Percentiles rank a stretch among this genome's conserved stretches.
Evolutionary conservation across 2,329 filamentous ascomycete species (phyloP).

Genomic region (Colletotrichum neosansevieriae): DNA sequence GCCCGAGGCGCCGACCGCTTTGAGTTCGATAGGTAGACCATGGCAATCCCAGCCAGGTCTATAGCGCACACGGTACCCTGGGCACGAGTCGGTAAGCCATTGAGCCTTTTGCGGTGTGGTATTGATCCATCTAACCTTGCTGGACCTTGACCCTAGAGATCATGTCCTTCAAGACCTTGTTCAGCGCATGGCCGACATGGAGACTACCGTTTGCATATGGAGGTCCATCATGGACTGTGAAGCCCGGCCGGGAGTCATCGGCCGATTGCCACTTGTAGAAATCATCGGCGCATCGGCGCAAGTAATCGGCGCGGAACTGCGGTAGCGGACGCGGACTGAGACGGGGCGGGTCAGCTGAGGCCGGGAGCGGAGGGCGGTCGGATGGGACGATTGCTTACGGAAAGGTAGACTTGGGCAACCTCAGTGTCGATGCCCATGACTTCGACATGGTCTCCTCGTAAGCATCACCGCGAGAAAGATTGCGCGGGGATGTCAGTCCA

Average conservation of each 20-base stretch:
- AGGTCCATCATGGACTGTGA: conserved; percentile 93
- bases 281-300: conserved; percentile 84
- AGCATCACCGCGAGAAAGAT: conserved; percentile 34
- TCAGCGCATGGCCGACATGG: conserved; percentile 94
- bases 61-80: conserved; percentile 78
- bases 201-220: conserved; percentile 95
- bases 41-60: conserved; percentile 98
- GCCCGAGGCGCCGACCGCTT: conserved; percentile 77
- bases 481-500: not conserved
- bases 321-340: conserved; percentile 64
- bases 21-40: conserved; percentile 95
- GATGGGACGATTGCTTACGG: conserved; percentile 61
- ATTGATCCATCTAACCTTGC: conserved; percentile 60
- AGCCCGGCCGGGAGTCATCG: conserved; percentile 69
- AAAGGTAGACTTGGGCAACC: conserved; percentile 80
- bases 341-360: conserved; percentile 31
- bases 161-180: conserved; percentile 97
- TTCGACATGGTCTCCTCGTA: conserved; percentile 56
- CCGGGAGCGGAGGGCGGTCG: conserved; percentile 41
- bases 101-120: not conserved
- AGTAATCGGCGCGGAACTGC: conserved; percentile 67
- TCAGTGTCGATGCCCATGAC: conserved; percentile 80
- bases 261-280: conserved; percentile 88
- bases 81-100: conserved; percentile 1
- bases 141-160: conserved; percentile 85